Evolutionary conservation across 2,329 filamentous ascomycete species (phyloP).

Genomic region (Diplodia intermedia): DNA sequence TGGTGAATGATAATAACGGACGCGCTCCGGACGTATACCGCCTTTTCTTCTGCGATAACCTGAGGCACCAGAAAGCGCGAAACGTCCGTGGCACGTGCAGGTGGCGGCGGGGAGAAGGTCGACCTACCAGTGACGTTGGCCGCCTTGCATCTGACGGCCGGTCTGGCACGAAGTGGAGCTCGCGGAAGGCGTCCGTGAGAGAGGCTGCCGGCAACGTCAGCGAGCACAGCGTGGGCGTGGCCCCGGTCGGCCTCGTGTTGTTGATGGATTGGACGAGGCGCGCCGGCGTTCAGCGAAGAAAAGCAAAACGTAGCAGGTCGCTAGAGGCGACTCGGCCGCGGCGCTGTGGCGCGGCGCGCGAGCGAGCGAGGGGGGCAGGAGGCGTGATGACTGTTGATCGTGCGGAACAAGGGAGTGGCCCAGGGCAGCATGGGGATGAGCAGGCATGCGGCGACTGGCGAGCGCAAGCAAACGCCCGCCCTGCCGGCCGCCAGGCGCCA

Average conservation of each 20-base stretch:
- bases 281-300: conserved; percentile 26
- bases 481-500: background rate
- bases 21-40: conserved; percentile 27
- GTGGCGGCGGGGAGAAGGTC: conserved; percentile 1
- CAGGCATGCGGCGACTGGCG: conserved; percentile 24
- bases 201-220: conserved; percentile 19
- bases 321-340: conserved; percentile 23
- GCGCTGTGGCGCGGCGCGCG: conserved; percentile 25
- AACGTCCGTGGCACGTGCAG: conserved; percentile 30
- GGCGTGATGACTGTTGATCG: conserved; percentile 28
- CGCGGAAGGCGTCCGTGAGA: conserved; percentile 15
- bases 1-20: background rate
- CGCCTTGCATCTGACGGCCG: conserved; percentile 22
- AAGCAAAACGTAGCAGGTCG: conserved; percentile 29
- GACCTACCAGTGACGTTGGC: conserved; percentile 29
- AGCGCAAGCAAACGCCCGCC: conserved; percentile 16
- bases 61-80: conserved; percentile 30
- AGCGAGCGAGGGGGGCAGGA: conserved; percentile 20
- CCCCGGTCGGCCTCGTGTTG: conserved; percentile 32
- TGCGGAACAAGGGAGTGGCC: conserved; percentile 12
- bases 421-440: background rate
- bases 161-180: conserved; percentile 23
- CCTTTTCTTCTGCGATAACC: conserved; percentile 20
- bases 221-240: conserved; percentile 21
- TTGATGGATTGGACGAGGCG: conserved; percentile 31